phyloP scores from a whole-genome alignment of 768 basidiomycete genomes.

The Boletus rubroflammeus region DNA sequence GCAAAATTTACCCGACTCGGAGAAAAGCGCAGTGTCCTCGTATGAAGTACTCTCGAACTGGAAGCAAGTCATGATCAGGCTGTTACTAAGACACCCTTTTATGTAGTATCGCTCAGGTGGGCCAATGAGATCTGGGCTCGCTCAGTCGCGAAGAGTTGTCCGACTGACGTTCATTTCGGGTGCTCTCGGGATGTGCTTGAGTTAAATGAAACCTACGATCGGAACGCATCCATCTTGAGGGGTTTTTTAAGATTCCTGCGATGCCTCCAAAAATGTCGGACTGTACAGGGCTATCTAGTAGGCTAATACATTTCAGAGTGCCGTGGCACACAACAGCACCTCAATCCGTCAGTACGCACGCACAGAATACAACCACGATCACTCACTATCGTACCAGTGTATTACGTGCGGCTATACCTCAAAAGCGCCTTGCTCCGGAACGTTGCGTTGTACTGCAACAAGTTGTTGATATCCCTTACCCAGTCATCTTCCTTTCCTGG shows the following conservation, averaged over 20 bases:
- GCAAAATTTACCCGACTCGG: neutral
- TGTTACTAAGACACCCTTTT: neutral
- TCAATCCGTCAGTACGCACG: neutral
- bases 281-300: neutral
- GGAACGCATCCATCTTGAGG: neutral
- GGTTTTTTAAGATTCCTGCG: neutral
- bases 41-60: neutral
- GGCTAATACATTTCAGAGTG: neutral
- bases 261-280: neutral
- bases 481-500: slow-evolving; percentile 89
- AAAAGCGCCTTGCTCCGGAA: slow-evolving; percentile 88
- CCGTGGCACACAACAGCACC: neutral
- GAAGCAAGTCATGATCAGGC: neutral
- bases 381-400: slow-evolving; percentile 13
- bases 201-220: slow-evolving; percentile 3
- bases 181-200: neutral
- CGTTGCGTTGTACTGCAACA: slow-evolving; percentile 92
- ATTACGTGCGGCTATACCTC: slow-evolving; percentile 55
- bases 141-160: neutral
- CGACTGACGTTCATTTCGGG: neutral
- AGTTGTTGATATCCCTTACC: slow-evolving; percentile 95
- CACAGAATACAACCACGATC: neutral
- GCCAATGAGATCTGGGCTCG: neutral
- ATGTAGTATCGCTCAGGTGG: neutral
- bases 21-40: neutral